phyloP scores from a whole-genome alignment of 352 stramenopile species.

The Aphanomyces astaci region DNA sequence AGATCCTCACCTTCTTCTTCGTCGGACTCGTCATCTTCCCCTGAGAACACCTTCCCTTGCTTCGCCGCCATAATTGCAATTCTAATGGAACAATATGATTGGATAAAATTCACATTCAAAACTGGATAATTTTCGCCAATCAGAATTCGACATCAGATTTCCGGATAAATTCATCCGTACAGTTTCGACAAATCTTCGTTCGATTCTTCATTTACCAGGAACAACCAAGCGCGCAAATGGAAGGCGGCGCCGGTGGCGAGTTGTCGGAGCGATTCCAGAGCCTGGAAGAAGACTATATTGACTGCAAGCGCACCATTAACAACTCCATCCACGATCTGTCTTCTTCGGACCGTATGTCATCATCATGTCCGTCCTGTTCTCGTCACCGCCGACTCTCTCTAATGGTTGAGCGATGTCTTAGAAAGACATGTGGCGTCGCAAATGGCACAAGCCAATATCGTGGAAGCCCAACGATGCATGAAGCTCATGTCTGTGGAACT shows the following conservation, averaged over 20 bases:
- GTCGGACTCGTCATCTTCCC: slow-evolving; percentile 18
- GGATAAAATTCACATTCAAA: neutral
- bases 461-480: slow-evolving; percentile 69
- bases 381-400: too few species aligned
- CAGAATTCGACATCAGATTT: neutral
- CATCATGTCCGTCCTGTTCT: neutral
- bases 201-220: neutral
- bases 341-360: slow-evolving; percentile 32
- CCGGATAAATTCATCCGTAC: neutral
- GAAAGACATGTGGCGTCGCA: slow-evolving; percentile 37
- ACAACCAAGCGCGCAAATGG: neutral
- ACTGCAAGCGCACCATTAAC: slow-evolving; percentile 77
- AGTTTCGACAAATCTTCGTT: neutral
- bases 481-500: slow-evolving; percentile 77
- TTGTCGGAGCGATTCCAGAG: slow-evolving; percentile 53
- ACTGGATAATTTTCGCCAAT: slow-evolving; percentile 1
- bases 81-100: slow-evolving; percentile 7
- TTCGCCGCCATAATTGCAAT: slow-evolving; percentile 18
- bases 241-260: neutral
- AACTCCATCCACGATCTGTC: slow-evolving; percentile 63
- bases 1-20: slow-evolving; percentile 11
- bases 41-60: slow-evolving; percentile 14
- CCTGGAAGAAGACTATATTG: slow-evolving; percentile 72
- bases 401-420: too few species aligned
- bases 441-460: slow-evolving; percentile 48